Base-by-base conservation (phyloP, 1,284 basidiomycete genomes). In the Ustilago trichophora region DNA sequence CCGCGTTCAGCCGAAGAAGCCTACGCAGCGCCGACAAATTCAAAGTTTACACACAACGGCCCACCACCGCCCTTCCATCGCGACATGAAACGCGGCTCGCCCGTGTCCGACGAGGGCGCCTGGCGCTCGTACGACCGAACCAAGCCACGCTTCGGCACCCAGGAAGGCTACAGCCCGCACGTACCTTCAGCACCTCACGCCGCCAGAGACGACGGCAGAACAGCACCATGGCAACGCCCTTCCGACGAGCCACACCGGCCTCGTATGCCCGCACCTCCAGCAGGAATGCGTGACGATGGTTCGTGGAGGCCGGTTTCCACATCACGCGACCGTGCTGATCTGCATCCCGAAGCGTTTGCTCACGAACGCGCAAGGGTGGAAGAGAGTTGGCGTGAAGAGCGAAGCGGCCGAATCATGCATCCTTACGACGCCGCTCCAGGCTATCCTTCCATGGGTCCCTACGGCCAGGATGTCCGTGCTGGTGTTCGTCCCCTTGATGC, bases 361-460 rank as follows among this genome's bases (percentile, higher is more conserved):
- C 60, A 51, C 18, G 49, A 48, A 8, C 53, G 60, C 7, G 32
- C 45, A 25, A 46, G 43, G n/a, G 60, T 56, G 12, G 62, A 58
- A 12, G 49, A 50, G 7, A 40, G 49, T 19, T 54, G 62, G 62
- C 50, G 50, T 26, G 50, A 51, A 18, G 54, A 64, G n/a, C 50
- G 41, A 25, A 41, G 16, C 27, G 40, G 45, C 5, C 46, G 49
- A 19, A 44, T 35, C 8, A 31, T 52, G 45, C 38, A 64, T 19
- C 44, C 52, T 3, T 45, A 48, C 40, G 60, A 64, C 2, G n/a
- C 26, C 5, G 34, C 27, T 21, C 37, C 48, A 13, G 40, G 38
- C 4, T 48, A 48, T 18, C 53, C 44, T 9, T 27, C 32, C 8
- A 34, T 31, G 44, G 43, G 29, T 15, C 21, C 44, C 5, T 64